Evolutionary conservation across 1,284 basidiomycete species (phyloP), one percentile per base, ranked within the genome.

Genomic region (Fomitopsis schrenkii): DNA sequence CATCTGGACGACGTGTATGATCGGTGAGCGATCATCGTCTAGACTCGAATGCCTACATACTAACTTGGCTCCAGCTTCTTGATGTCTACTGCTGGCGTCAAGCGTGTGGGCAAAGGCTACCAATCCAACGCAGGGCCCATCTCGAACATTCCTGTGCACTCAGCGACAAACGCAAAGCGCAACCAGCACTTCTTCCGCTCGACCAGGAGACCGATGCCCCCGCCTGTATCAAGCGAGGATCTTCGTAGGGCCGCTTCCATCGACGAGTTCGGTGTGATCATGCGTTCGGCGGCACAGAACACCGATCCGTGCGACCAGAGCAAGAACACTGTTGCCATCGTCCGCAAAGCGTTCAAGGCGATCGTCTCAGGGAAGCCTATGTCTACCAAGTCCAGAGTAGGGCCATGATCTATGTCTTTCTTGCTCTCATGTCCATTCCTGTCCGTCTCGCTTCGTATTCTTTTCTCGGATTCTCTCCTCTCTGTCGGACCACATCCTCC

Each of bases 81-180:
- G 35, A 89, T 90, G 87, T 86, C 88, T 8, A 88, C 88, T 0
- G 83, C 85, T 5, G 86, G 87, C 35, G 87, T 91, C 44, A 90
- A 86, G 69, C 86, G 89, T 19, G 75, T 86, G 10, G 89, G 89
- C 2, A 86, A 83, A 66, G 89, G 90, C 12, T 91, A 91, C 66
- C 87, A 91, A 72, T 90, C 88, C 1, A 81, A 81, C 62, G 55
- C 72, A 45, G 79, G 77, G 41, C 78, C 82, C 1, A 64, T 74
- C 35, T 59, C 63, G 12, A 68, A 72, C 58, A 63, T 68, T 33
- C 58, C 63, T 17, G 59, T 58, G 2, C 61, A 70, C 14, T 72
- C 72, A 62, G 53, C 67, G 22, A 61, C 68, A 19, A 62, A 66
- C 15, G 61, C 70, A 35, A 71, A 77, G 59, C 77, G 79, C 44